Conservation (phyloP, 108 stramenopile genomes). For the Cylindrotheca closterium region DNA sequence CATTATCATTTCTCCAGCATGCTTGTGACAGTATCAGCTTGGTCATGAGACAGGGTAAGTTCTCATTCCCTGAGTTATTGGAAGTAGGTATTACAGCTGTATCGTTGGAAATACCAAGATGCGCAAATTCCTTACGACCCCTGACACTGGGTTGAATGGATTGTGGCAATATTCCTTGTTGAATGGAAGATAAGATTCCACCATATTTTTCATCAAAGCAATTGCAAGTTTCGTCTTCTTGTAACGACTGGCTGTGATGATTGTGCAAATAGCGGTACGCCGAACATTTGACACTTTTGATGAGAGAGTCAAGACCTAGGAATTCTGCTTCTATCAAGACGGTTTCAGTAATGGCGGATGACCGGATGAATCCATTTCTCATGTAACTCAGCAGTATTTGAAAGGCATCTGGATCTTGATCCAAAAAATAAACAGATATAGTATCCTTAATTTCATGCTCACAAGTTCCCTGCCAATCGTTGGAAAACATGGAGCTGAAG, state of each 20-base stretch:
- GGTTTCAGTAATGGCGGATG: not conserved
- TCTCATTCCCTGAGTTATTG: not conserved
- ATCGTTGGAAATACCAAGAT: not conserved
- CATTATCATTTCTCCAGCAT: too few species aligned
- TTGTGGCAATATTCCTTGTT: slow-evolving; percentile 3
- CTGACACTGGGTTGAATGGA: slow-evolving; percentile 4
- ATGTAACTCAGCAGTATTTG: slow-evolving; percentile 8
- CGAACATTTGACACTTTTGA: slow-evolving; percentile 4
- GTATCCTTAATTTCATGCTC: not conserved
- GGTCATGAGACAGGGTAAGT: not conserved
- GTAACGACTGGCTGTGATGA: not conserved
- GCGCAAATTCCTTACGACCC: not conserved
- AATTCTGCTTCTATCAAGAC: slow-evolving; percentile 7
- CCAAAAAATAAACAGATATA: not conserved
- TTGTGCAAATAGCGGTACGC: slow-evolving; percentile 2
- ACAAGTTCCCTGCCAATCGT: not conserved
- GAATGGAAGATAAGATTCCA: not conserved
- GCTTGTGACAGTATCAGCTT: not conserved
- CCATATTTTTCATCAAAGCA: slow-evolving; percentile 8
- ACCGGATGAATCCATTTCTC: slow-evolving; percentile 4
- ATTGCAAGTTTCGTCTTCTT: not conserved
- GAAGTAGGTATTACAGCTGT: not conserved
- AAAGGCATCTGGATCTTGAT: slow-evolving; percentile 16
- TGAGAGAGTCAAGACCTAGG: not conserved
- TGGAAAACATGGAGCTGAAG: not conserved